Evolutionary conservation across 2,329 filamentous ascomycete species (phyloP).

Genomic region (Fusarium penzigii): DNA sequence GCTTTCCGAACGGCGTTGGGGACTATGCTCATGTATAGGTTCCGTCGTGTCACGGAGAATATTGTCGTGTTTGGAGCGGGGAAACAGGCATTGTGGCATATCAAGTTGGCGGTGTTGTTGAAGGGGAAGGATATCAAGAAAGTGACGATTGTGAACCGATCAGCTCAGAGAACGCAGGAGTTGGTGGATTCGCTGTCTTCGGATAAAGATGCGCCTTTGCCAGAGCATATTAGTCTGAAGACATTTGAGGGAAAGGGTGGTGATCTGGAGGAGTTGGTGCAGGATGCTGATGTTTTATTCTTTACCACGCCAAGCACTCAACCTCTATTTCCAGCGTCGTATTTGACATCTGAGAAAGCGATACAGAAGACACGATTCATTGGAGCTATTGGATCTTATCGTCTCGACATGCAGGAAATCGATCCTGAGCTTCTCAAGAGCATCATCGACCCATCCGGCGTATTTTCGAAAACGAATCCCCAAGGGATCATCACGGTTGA

Average conservation of each 20-base stretch:
- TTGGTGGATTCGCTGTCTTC: slow-evolving; percentile 21
- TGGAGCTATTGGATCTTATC: slow-evolving; percentile 34
- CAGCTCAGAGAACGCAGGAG: slow-evolving; percentile 19
- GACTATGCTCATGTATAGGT: slow-evolving; percentile 58
- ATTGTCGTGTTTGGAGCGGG: slow-evolving; percentile 70
- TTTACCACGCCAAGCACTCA: slow-evolving; percentile 34
- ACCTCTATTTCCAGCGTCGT: slow-evolving; percentile 29
- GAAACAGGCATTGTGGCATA: slow-evolving; percentile 73
- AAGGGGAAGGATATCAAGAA: slow-evolving; percentile 26
- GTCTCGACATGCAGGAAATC: slow-evolving; percentile 35
- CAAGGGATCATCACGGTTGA: slow-evolving; percentile 27
- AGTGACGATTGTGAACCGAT: slow-evolving; percentile 38
- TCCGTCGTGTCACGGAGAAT: slow-evolving; percentile 36
- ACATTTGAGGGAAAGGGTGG: slow-evolving; percentile 11
- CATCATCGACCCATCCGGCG: slow-evolving; percentile 15
- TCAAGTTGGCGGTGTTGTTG: slow-evolving; percentile 63
- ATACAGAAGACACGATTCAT: slow-evolving; percentile 28
- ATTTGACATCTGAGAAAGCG: slow-evolving; percentile 22
- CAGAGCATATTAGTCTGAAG: slow-evolving; percentile 15
- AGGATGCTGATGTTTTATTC: slow-evolving; percentile 31
- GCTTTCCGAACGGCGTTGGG: slow-evolving; percentile 69
- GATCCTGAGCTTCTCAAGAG: slow-evolving; percentile 30
- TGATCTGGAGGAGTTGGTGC: slow-evolving; percentile 20
- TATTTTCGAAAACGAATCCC: slow-evolving; percentile 4
- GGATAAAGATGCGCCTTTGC: slow-evolving; percentile 10